These are phyloP conservation scores for Parmelia sp. DNA, from an alignment of 495 filamentous ascomycete species.

Conservation along the genomic window DNA sequence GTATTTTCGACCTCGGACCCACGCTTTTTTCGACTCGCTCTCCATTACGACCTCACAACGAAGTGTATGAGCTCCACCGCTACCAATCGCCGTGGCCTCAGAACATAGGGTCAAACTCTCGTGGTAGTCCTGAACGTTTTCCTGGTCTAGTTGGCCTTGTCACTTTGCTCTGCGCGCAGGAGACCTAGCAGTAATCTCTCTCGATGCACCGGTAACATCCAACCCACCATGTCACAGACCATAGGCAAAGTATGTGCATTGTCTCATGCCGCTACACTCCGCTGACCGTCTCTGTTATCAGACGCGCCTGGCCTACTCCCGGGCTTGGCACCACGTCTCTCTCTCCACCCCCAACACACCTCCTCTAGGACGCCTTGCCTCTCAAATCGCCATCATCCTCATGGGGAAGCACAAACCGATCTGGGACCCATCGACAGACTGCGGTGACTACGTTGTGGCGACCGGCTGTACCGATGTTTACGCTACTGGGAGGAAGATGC, in stretches of 20 bases:
- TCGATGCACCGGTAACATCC: constrained; percentile 22
- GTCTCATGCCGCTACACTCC: neutral
- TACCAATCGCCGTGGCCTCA: neutral
- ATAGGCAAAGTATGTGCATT: constrained; percentile 53
- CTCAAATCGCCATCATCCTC: constrained; percentile 79
- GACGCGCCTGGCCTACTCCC: constrained; percentile 94
- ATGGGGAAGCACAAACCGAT: constrained; percentile 99
- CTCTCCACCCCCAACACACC: constrained; percentile 49
- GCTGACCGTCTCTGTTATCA: constrained; percentile 33
- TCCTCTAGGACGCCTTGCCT: constrained; percentile 80
- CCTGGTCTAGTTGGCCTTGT: neutral
- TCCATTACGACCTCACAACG: neutral
- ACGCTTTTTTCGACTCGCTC: neutral
- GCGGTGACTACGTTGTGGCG: constrained; percentile 97
- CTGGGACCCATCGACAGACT: constrained; percentile 92
- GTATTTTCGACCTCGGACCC: no score
- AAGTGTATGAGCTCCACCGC: neutral
- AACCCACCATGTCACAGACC: constrained; percentile 56
- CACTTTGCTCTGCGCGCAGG: neutral
- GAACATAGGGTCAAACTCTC: neutral
- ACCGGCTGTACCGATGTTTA: constrained; percentile 79
- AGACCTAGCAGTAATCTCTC: neutral
- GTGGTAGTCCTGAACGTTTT: neutral
- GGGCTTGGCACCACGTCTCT: constrained; percentile 84
- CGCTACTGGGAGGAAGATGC: constrained; percentile 84